phyloP scores from a whole-genome alignment of 306 rosid species.

The Trichosanthes truncata region DNA sequence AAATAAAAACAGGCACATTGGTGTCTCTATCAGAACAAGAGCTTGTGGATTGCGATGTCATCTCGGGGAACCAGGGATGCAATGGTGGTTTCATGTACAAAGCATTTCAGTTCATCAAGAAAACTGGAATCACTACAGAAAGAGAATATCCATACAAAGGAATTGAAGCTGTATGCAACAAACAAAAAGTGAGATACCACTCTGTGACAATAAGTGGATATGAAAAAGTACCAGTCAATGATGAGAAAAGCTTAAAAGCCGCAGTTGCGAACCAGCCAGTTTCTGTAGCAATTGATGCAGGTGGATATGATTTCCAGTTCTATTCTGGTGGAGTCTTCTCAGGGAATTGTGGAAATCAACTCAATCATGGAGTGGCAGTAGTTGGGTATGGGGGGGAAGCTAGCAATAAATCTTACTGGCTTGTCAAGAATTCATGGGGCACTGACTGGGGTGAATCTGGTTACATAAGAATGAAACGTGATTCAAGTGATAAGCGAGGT shows the following conservation, averaged over 20 bases:
- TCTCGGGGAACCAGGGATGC: constrained; percentile 44
- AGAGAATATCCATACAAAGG: constrained; percentile 49
- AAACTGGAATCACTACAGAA: constrained; percentile 30
- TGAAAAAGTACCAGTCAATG: constrained; percentile 37
- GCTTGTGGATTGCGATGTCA: constrained; percentile 53
- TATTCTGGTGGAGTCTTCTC: constrained; percentile 48
- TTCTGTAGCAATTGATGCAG: constrained; percentile 55
- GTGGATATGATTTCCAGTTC: constrained; percentile 36
- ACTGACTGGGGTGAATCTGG: constrained; percentile 60
- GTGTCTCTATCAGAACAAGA: constrained; percentile 59
- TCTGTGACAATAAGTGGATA: constrained; percentile 35
- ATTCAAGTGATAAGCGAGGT: constrained; percentile 24
- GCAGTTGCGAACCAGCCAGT: constrained; percentile 69
- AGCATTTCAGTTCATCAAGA: constrained; percentile 43
- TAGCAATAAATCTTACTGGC: constrained; percentile 38
- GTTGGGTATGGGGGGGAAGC: constrained; percentile 70
- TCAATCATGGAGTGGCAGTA: constrained; percentile 56
- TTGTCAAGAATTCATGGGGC: constrained; percentile 76
- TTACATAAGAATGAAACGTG: constrained; percentile 37
- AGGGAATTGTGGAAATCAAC: constrained; percentile 40
- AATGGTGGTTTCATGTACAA: constrained; percentile 53
- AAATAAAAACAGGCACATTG: constrained; percentile 52
- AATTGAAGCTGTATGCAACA: constrained; percentile 24
- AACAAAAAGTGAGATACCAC: constrained; percentile 8
- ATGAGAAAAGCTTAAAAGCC: constrained; percentile 38